Evolutionary conservation across 805 yeast species (phyloP), one percentile per base, ranked within the genome.

Genomic region (Candida ulmi): DNA sequence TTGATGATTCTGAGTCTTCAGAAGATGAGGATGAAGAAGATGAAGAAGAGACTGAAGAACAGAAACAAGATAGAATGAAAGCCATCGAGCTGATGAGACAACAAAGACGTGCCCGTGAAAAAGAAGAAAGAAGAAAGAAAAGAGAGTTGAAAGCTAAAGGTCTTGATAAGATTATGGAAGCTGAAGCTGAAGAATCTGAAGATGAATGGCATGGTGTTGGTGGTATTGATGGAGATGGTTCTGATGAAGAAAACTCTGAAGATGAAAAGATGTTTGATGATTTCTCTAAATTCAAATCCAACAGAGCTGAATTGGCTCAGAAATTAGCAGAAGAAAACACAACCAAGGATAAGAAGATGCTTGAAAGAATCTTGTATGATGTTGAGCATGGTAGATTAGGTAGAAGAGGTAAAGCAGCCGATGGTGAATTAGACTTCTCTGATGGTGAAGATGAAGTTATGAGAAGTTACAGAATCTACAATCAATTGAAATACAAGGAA

Each of bases 121-220:
- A 40, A 16, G 48, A 51, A 29, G 43, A 49, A 34, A 50, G 41
- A 28, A 51, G 57, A 37, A 61, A 74, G 37, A 72, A 63, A 41
- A 51, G 63, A 45, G 84, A 78, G 44, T 60, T 81, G 66, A 83
- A 74, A 45, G 63, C 72, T 23, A 69, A 63, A 41, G 90, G 90
- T 3, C 48, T 79, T 16, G 69, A 69, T 38, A 68, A 74, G 19
- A 71, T 86, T 39, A 67, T 85, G 56, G 91, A 86, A 51, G 80
- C 83, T 36, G 93, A 85, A 65, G 95, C 95, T 33, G 88, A 76
- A 49, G 95, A 86, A 63, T 83, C 93, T 28, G 95, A 86, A 44
- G 95, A 86, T 66, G 95, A 86, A 64, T 86, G 88, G 85, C 74
- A 74, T 36, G 95, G 93, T 4, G 51, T 83, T 36, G 93, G 91